These are phyloP conservation scores for Priceomyces carsonii DNA, from an alignment of 805 yeast species.

Conservation along the genomic window DNA sequence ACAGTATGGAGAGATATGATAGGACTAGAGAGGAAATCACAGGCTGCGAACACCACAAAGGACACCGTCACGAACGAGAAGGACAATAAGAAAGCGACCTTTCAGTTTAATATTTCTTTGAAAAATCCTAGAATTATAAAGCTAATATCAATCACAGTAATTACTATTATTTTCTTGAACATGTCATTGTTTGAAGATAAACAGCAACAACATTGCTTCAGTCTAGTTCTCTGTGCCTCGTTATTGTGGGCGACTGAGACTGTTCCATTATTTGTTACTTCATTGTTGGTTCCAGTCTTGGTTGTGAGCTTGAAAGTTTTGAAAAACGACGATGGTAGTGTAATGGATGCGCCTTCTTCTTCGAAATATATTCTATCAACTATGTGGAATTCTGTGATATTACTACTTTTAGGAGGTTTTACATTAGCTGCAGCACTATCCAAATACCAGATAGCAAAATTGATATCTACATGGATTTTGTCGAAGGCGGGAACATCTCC, in stretches of 20 bases:
- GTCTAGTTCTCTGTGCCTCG: slow-evolving; percentile 78
- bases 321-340: slow-evolving; percentile 51
- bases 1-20: slow-evolving; percentile 60
- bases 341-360: slow-evolving; percentile 43
- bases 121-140: slow-evolving; percentile 41
- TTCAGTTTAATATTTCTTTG: slow-evolving; percentile 25
- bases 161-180: slow-evolving; percentile 44
- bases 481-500: slow-evolving; percentile 54
- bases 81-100: slow-evolving; percentile 2
- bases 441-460: slow-evolving; percentile 53
- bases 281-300: slow-evolving; percentile 78
- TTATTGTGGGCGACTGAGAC: slow-evolving; percentile 95
- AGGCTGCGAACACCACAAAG: slow-evolving; percentile 54
- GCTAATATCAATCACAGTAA: slow-evolving; percentile 43
- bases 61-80: slow-evolving; percentile 18
- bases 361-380: slow-evolving; percentile 46
- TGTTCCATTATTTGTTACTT: slow-evolving; percentile 87
- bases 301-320: slow-evolving; percentile 72
- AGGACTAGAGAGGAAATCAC: slow-evolving; percentile 74
- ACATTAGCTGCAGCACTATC: slow-evolving; percentile 56
- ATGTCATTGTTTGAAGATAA: slow-evolving; percentile 34
- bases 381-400: slow-evolving; percentile 57
- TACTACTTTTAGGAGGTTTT: slow-evolving; percentile 54
- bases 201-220: slow-evolving; percentile 57
- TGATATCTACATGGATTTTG: slow-evolving; percentile 49